phyloP scores from a whole-genome alignment of 2,329 filamentous ascomycete genomes.

The Talaromyces sp. region DNA sequence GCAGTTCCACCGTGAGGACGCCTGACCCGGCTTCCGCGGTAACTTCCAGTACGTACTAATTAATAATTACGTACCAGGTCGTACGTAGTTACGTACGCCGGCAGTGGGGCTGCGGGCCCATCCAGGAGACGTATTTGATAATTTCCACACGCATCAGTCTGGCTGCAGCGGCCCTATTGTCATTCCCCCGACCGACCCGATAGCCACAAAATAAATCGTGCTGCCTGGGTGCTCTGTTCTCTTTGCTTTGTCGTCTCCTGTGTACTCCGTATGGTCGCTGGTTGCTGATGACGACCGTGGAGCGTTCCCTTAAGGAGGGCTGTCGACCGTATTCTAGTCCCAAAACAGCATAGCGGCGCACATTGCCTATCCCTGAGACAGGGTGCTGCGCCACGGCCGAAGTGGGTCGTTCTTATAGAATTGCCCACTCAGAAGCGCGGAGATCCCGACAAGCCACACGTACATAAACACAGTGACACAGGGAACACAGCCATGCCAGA shows the following conservation, averaged over 20 bases:
- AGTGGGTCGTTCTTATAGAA: neutral
- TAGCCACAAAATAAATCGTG: neutral
- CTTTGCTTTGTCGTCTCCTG: too few relatives aligned
- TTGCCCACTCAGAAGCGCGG: neutral
- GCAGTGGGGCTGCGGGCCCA: constrained; percentile 7
- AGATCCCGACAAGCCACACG: neutral
- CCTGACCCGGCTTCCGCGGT: neutral
- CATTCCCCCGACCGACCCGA: neutral
- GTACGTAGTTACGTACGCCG: neutral
- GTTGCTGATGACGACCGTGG: neutral
- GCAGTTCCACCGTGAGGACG: neutral
- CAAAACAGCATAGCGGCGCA: neutral
- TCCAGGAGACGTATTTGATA: neutral
- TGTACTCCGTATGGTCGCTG: neutral
- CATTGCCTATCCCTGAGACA: neutral
- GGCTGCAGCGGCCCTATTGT: neutral
- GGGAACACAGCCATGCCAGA: too few relatives aligned
- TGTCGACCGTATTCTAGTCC: neutral
- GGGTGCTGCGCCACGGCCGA: neutral
- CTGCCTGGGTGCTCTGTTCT: neutral
- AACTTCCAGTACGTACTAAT: neutral
- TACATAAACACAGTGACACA: neutral
- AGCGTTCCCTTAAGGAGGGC: neutral
- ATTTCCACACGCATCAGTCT: neutral
- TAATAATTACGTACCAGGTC: neutral